Percentiles rank a stretch among this genome's conserved stretches.
Conservation (phyloP, 805 yeast species). For the Saturnispora sanitii region DNA sequence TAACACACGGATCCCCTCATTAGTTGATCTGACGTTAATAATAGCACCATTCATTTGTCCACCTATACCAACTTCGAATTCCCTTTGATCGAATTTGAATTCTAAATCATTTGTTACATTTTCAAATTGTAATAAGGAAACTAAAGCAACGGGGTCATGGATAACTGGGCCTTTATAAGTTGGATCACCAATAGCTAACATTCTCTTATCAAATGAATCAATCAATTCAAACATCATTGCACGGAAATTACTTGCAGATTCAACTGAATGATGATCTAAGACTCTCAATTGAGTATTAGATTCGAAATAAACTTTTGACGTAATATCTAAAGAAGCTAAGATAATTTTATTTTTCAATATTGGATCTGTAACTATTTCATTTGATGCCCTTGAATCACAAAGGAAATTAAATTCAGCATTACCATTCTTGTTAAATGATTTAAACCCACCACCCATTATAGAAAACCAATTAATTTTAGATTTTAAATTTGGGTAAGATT, state of each 20-base stretch:
- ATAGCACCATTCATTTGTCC: slow-evolving; percentile 12
- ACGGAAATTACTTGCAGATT: slow-evolving; percentile 36
- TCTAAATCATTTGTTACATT: slow-evolving; percentile 17
- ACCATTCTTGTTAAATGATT: slow-evolving; percentile 20
- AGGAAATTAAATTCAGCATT: slow-evolving; percentile 68
- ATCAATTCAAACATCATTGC: slow-evolving; percentile 45
- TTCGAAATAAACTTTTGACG: slow-evolving; percentile 55
- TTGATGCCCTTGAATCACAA: slow-evolving; percentile 71
- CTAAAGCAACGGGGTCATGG: slow-evolving; percentile 72
- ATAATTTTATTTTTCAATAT: slow-evolving; percentile 39
- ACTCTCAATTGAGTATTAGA: slow-evolving; percentile 31
- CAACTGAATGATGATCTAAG: slow-evolving; percentile 25
- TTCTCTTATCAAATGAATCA: slow-evolving; percentile 38
- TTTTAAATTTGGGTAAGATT: slow-evolving; percentile 44
- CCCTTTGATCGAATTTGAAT: slow-evolving; percentile 15
- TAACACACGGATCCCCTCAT: slow-evolving; percentile 32
- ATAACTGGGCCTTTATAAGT: slow-evolving; percentile 54
- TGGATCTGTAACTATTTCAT: slow-evolving; percentile 39
- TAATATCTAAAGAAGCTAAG: slow-evolving; percentile 58
- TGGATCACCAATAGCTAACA: slow-evolving; percentile 35
- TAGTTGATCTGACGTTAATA: slow-evolving; percentile 20
- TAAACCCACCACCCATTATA: slow-evolving; percentile 69
- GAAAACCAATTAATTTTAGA: slow-evolving; percentile 42
- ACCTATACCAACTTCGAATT: slow-evolving; percentile 13
- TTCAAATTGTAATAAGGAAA: slow-evolving; percentile 42